phyloP scores from a whole-genome alignment of 2,329 filamentous ascomycete species.

The Didymellaceae sp. region DNA sequence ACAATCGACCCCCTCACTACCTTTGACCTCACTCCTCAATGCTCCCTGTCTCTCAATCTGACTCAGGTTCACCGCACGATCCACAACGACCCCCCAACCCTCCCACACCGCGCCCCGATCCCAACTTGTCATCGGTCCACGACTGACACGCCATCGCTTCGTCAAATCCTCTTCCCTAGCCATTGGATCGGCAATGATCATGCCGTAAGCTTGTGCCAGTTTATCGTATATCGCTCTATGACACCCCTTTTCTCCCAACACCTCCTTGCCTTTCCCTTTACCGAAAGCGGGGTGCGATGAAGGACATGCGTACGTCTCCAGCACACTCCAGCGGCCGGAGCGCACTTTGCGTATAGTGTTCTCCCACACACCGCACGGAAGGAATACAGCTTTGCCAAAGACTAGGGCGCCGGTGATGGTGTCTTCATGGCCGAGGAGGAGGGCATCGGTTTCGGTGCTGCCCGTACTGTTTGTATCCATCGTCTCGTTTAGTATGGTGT shows the following conservation, averaged over 20 bases:
- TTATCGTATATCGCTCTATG: conserved; percentile 33
- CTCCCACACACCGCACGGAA: conserved; percentile 30
- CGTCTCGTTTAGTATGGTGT: not conserved
- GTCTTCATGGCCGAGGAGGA: conserved; percentile 35
- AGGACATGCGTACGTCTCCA: conserved; percentile 34
- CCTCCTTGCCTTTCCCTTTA: not conserved
- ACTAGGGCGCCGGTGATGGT: conserved; percentile 15
- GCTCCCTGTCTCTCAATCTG: conserved; percentile 25
- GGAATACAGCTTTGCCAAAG: conserved; percentile 33
- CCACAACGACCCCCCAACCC: conserved; percentile 36
- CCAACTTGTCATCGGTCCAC: conserved; percentile 28
- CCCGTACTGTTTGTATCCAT: conserved; percentile 11
- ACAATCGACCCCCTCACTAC: conserved; percentile 1
- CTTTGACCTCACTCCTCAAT: not conserved
- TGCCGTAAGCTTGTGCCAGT: conserved; percentile 19
- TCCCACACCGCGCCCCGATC: conserved; percentile 43
- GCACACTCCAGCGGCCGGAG: conserved; percentile 16
- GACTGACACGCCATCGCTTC: conserved; percentile 37
- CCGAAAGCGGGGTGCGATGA: not conserved
- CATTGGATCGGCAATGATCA: conserved; percentile 21
- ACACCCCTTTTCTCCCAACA: conserved; percentile 1
- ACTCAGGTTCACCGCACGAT: conserved; percentile 27
- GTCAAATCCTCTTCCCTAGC: conserved; percentile 36
- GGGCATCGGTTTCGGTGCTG: conserved; percentile 32
- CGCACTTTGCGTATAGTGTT: conserved; percentile 24